Conservation (phyloP, 345 rosid genomes). For the Mallotus nudiflorus region DNA sequence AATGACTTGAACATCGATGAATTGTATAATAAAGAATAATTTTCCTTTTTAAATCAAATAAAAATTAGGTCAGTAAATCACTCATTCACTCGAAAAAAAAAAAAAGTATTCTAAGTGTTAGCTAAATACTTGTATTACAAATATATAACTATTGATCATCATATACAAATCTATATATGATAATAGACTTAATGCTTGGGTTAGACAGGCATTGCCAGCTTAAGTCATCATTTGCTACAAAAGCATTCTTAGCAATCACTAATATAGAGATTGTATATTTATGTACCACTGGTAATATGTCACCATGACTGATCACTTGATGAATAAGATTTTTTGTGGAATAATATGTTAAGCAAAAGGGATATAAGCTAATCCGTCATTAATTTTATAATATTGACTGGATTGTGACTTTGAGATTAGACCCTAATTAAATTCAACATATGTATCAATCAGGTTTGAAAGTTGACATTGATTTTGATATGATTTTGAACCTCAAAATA, state of each 20-base stretch:
- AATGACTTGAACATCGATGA: no score
- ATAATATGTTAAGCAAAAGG: background rate
- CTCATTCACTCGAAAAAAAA: background rate
- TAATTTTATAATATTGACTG: background rate
- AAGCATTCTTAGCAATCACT: background rate
- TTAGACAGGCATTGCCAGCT: background rate
- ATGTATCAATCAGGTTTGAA: background rate
- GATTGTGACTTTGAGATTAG: background rate
- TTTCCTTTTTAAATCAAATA: no score
- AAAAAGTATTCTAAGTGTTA: background rate
- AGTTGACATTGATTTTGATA: background rate
- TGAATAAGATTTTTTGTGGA: background rate
- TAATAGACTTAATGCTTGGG: background rate
- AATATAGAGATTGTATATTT: background rate
- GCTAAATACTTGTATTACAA: background rate
- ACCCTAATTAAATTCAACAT: slow-evolving; percentile 12
- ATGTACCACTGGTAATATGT: no score
- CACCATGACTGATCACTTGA: background rate
- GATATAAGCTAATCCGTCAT: background rate
- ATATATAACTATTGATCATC: no score
- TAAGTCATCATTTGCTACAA: background rate
- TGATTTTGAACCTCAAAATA: background rate
- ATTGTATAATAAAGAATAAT: no score
- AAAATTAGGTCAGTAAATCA: no score
- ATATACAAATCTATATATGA: background rate